Evolutionary conservation across 179 eudicot species (phyloP).

Genomic region (Beta macrorhiza): DNA sequence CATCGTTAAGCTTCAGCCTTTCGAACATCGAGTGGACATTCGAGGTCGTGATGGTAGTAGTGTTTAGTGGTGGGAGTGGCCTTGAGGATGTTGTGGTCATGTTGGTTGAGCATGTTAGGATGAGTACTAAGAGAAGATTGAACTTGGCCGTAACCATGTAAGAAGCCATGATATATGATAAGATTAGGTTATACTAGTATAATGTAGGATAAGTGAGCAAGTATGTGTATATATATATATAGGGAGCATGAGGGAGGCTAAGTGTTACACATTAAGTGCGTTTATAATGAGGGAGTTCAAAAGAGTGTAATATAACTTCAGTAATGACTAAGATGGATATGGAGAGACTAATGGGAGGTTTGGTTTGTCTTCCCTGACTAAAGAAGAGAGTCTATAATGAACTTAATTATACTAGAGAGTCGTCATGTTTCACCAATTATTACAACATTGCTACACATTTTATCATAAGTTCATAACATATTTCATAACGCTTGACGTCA

Average conservation of each 20-base stretch:
- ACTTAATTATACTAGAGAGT: too few species aligned
- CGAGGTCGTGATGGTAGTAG: neutral
- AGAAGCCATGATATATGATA: neutral
- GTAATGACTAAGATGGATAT: neutral
- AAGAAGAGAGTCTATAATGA: too few species aligned
- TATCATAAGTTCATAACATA: too few species aligned
- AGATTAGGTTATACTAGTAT: neutral
- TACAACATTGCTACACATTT: too few species aligned
- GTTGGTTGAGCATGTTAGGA: neutral
- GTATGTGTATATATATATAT: neutral
- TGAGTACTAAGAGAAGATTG: neutral
- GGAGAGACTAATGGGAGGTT: neutral
- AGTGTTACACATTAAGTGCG: neutral
- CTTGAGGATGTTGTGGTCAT: neutral
- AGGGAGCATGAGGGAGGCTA: neutral
- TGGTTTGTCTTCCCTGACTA: too few species aligned
- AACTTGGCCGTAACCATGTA: neutral
- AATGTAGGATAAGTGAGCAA: neutral
- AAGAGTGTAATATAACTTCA: neutral
- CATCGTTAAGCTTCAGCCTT: slow-evolving; percentile 33
- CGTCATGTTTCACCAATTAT: too few species aligned
- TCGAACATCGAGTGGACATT: neutral
- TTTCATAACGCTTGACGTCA: too few species aligned
- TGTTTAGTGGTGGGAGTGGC: slow-evolving; percentile 17
- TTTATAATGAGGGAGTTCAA: neutral